phyloP scores from a whole-genome alignment of 495 filamentous ascomycete species.

The Xylaria bambusicola region DNA sequence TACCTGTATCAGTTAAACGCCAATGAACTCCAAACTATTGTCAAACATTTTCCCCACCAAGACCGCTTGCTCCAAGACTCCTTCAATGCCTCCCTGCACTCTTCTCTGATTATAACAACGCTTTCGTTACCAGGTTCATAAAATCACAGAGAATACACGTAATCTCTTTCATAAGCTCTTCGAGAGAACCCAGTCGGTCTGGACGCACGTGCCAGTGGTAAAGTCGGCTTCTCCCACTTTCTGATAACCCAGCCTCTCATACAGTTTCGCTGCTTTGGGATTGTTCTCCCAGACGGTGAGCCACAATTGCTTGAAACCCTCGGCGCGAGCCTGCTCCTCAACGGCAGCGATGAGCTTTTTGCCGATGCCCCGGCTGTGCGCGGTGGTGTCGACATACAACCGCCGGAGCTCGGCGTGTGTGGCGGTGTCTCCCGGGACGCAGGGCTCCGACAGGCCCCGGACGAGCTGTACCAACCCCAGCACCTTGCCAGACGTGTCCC shows the following conservation, averaged over 20 bases:
- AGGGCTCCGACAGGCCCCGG: conserved; percentile 34
- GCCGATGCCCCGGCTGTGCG: conserved; percentile 39
- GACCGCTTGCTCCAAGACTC: too few relatives aligned
- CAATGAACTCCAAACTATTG: too few relatives aligned
- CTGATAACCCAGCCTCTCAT: conserved; percentile 37
- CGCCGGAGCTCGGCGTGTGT: conserved; percentile 39
- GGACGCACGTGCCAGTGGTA: too few relatives aligned
- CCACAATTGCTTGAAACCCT: conserved; percentile 41
- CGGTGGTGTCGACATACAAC: conserved; percentile 38
- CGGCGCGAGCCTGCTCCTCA: conserved; percentile 34
- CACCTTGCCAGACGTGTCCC: conserved; percentile 23
- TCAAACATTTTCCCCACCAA: too few relatives aligned
- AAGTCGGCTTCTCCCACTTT: too few relatives aligned
- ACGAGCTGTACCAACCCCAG: conserved; percentile 41
- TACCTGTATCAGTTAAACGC: too few relatives aligned
- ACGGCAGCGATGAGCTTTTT: conserved; percentile 32
- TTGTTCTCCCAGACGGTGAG: conserved; percentile 49
- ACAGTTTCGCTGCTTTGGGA: conserved; percentile 34
- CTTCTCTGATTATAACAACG: too few relatives aligned
- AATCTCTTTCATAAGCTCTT: too few relatives aligned
- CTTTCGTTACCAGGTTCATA: too few relatives aligned
- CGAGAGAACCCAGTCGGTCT: too few relatives aligned
- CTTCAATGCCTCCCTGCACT: too few relatives aligned
- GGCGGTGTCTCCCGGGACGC: conserved; percentile 25
- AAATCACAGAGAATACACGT: too few relatives aligned